Conservation (phyloP, 208 protist species). For the Leishmania tarentolae region DNA sequence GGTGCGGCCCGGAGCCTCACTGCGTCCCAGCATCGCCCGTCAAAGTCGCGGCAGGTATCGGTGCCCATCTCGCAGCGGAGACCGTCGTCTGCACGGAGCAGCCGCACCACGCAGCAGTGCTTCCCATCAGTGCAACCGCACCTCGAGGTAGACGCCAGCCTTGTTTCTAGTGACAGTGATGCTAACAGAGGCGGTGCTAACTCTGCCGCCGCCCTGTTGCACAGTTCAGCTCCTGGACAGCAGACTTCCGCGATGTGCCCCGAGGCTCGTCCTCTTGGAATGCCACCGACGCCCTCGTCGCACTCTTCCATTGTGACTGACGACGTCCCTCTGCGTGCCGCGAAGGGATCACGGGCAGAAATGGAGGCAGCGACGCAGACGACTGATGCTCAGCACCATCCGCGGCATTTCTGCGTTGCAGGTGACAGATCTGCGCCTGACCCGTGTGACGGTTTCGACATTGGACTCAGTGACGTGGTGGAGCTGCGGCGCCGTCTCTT, state of each 20-base stretch:
- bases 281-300: background rate
- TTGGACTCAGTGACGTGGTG: conserved; percentile 7
- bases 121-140: background rate
- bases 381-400: background rate
- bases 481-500: conserved; percentile 29
- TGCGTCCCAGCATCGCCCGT: background rate
- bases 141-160: background rate
- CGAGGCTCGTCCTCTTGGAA: background rate
- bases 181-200: background rate
- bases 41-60: background rate
- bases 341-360: background rate
- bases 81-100: background rate
- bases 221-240: background rate
- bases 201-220: background rate
- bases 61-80: background rate
- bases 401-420: background rate
- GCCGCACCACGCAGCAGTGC: background rate
- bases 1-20: background rate
- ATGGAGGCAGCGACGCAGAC: background rate
- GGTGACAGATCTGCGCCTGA: background rate
- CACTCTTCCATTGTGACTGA: background rate
- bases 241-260: background rate
- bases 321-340: background rate
- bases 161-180: background rate
- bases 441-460: background rate